Base-by-base conservation (phyloP, 2,329 filamentous ascomycete genomes). In the Niveomyces coronatus region DNA sequence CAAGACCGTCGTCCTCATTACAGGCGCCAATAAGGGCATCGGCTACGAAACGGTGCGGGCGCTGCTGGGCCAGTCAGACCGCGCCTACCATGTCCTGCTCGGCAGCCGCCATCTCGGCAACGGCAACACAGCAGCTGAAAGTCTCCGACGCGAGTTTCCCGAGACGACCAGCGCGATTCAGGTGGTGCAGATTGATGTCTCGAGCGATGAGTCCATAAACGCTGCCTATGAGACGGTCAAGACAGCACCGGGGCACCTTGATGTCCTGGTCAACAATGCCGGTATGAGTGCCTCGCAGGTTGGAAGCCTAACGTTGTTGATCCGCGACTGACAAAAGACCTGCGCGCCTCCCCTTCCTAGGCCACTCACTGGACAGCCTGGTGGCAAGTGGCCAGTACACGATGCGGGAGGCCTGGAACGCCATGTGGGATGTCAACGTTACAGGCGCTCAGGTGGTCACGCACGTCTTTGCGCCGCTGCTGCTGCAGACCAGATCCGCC, bases 21-120 rank as follows among this genome's bases (percentile, higher is more conserved):
- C 73, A 3, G 73, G 74, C 31, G 71, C 61, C 37, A 76, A 75
- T 46, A 74, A 65, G 0, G 73, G 74, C 15, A 62, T 79, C 13
- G 74, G 76, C 3, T 68, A 64, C 26, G 67, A 78, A 45, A 64
- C 58, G 15, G 64, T 75, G 27, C 71, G 68, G 42, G 64, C 69
- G 1, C 55, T 79, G 1, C 57, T 60, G 24, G 45, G 55, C 7
- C 70, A 71, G 0, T 22, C 48, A 0, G 52, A 54, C 9, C 37
- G 24, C 5, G 19, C 63, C 3, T 76, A 76, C 51, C 58, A 64
- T 7, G 61, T 79, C 40, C 47, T 76, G 17, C 47, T 79, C 13
- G 72, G 72, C 24, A 63, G 62, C 24, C 65, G 74, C 1, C 64
- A 57, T 2, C 10, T 67, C 0, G 56, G 61, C 4, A 76, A 74